These are phyloP conservation scores for Chalaropsis thielavioides DNA, from an alignment of 2,329 filamentous ascomycete species.

Conservation along the genomic window DNA sequence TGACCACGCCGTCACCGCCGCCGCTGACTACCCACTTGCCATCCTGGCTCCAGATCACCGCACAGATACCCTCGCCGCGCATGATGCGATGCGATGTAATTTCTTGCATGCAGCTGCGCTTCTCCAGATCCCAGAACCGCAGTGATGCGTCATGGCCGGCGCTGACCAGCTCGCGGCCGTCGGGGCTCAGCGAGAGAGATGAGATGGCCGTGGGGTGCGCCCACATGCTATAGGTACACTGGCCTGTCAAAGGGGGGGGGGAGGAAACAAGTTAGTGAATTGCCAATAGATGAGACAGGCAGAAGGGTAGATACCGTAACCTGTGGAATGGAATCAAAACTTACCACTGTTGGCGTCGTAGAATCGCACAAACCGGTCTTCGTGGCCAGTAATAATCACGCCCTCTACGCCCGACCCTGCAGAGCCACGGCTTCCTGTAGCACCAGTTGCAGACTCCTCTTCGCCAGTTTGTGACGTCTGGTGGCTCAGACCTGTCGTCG, in stretches of 20 bases:
- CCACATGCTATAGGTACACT: constrained; percentile 99
- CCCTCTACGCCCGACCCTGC: constrained; percentile 74
- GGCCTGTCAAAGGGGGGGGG: constrained; percentile 42
- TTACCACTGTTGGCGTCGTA: constrained; percentile 98
- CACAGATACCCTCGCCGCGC: constrained; percentile 89
- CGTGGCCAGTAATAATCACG: constrained; percentile 88
- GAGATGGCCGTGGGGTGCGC: constrained; percentile 91
- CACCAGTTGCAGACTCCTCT: constrained; percentile 61
- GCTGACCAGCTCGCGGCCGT: constrained; percentile 86
- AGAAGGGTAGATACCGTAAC: neutral
- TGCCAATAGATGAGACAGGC: neutral
- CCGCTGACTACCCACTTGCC: constrained; percentile 88
- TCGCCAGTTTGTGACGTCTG: constrained; percentile 41
- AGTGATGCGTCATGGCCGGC: constrained; percentile 91
- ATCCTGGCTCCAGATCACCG: constrained; percentile 90
- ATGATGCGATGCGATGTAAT: constrained; percentile 86
- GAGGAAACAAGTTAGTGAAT: neutral
- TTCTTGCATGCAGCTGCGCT: constrained; percentile 87
- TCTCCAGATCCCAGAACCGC: constrained; percentile 94
- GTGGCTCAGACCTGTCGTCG: constrained; percentile 69
- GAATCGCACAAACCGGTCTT: constrained; percentile 90
- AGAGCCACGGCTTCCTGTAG: constrained; percentile 55
- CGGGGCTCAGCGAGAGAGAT: constrained; percentile 77
- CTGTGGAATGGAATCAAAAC: constrained; percentile 26
- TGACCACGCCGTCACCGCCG: constrained; percentile 88